A percentile compares a stretch with the other conserved stretches of the same genome.
These are phyloP conservation scores for Fusarium napiforme DNA, from an alignment of 2,329 filamentous ascomycete species.

Conservation along the genomic window DNA sequence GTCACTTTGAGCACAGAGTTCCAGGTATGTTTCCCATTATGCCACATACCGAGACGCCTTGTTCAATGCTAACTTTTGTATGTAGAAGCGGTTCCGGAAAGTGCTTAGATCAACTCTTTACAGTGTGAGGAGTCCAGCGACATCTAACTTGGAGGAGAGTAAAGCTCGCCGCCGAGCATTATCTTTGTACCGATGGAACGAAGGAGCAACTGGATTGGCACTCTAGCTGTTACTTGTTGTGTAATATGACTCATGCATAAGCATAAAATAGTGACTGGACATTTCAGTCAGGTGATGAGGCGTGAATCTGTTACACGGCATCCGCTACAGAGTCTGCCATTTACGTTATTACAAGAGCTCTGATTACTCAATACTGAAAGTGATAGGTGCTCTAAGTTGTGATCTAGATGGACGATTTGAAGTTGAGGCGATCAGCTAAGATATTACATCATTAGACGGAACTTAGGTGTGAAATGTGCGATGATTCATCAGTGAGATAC, in stretches of 20 bases:
- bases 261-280: not conserved
- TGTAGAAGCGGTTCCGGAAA: not conserved
- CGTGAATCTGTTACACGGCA: fast-evolving
- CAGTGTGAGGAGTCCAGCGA: not conserved
- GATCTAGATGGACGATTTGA: not conserved
- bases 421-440: too few relatives aligned
- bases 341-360: fast-evolving
- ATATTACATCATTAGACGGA: too few relatives aligned
- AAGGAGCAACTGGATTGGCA: not conserved
- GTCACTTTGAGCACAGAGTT: not conserved
- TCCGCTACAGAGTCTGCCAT: not conserved
- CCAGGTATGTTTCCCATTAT: not conserved
- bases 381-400: fast-evolving
- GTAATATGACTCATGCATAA: fast-evolving
- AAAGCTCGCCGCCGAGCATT: not conserved
- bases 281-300: not conserved
- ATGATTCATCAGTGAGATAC: too few relatives aligned
- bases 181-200: not conserved
- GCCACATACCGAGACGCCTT: fast-evolving
- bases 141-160: not conserved
- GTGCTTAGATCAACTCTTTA: not conserved
- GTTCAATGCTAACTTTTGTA: fast-evolving
- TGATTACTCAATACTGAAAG: fast-evolving
- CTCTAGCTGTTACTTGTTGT: not conserved
- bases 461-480: too few relatives aligned